Base-by-base conservation (phyloP, 202 grass and related monocot genomes). In the Tripidium arundinaceum region DNA sequence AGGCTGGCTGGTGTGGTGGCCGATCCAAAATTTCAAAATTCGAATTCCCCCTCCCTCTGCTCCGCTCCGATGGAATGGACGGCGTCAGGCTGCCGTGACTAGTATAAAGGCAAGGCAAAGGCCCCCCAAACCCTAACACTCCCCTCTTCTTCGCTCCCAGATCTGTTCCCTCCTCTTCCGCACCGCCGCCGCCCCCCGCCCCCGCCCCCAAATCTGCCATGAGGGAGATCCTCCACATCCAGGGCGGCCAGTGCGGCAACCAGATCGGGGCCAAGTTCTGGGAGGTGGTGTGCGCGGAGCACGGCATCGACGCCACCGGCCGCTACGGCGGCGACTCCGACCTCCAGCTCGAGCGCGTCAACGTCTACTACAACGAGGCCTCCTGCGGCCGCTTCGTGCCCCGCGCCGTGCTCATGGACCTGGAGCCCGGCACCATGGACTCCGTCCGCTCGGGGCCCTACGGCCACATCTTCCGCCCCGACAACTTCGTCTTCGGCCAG, bases 221-320 rank as follows among this genome's bases (percentile, higher is more conserved):
- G 91, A 97, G 94, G 85, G 94, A 97, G 80, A 97, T 97, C 85
- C 89, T 97, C 4, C 94, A 94, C 81, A 84, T 97, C 85, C 94
- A 97, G 81, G 94, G 89, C 16, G 94, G 94, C 38, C 94, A 98
- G 89, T 98, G 94, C 84, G 94, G 94, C 58, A 98, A 98, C 87
- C 91, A 98, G 91, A 94, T 98, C 87, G 91, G 91, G 5, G 86
- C 81, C 31, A 33, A 33, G 31, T 33, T 33, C 31, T 33, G 31
- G 31, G 31, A 33, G 31, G 31, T 33, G 31, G 4, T 33, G 3
- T 33, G 31, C 31, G 31, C 2, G 3, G 31, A 33, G 31, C 31
- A 33, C 31, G 31, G 31, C 3, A 33, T 33, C 31, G 31, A 33
- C 31, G 75, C 75, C 39, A 79, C 87, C 34, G 91, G 91, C 19